These are phyloP conservation scores for Chlorella vulgaris DNA, from an alignment of 139 green algal species.

Conservation along the genomic window DNA sequence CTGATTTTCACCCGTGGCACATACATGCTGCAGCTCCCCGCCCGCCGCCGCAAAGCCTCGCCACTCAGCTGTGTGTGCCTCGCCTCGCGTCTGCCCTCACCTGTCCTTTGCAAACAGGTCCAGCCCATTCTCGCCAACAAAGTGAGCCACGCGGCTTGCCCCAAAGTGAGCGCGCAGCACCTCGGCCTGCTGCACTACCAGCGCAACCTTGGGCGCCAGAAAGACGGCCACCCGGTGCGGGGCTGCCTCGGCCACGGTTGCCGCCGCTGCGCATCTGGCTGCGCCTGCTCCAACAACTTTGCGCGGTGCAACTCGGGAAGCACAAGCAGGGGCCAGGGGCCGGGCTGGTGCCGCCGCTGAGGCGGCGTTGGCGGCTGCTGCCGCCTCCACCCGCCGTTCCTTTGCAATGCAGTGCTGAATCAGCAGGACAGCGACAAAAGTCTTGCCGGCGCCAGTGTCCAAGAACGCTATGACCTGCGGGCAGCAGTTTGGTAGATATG, in stretches of 20 bases:
- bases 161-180: constrained; percentile 39
- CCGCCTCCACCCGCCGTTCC: neutral
- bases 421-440: constrained; percentile 65
- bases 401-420: constrained; percentile 47
- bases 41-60: no score
- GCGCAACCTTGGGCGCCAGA: constrained; percentile 53
- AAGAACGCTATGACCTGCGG: constrained; percentile 35
- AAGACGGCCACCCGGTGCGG: constrained; percentile 49
- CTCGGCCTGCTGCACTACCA: constrained; percentile 56
- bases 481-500: neutral
- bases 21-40: no score
- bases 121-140: constrained; percentile 42
- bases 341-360: neutral
- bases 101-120: constrained; percentile 45
- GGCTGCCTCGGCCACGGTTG: neutral
- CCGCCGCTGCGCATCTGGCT: neutral
- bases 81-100: no score
- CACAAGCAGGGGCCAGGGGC: no score
- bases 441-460: constrained; percentile 57
- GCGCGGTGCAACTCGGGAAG: no score
- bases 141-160: constrained; percentile 2
- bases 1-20: no score
- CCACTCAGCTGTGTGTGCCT: no score
- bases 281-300: no score
- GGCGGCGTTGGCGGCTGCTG: neutral